Evolutionary conservation across 352 stramenopile genomes (phyloP), one percentile per base, ranked within the genome.

Genomic region (Pythium brachiatum): DNA sequence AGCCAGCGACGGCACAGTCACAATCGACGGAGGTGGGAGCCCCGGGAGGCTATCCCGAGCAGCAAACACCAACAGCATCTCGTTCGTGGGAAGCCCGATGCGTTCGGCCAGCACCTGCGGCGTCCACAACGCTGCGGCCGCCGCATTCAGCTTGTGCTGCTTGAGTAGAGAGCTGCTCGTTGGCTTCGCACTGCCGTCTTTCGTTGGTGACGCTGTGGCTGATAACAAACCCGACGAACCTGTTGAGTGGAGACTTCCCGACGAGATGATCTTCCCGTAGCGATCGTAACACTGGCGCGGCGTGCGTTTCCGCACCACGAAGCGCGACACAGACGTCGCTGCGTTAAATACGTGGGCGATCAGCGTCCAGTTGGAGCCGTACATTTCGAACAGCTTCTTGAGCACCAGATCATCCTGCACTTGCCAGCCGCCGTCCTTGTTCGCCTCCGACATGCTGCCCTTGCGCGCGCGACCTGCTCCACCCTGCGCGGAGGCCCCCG

Each of bases 301-400:
- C 20, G 86, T 88, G 7, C 84, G 79, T 57, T 89, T 90, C 48
- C 86, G 82, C 63, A 74, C 87, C 26, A 85, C 83, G 66, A 86
- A 92, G 1, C 81, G 75, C 31, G 82, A 92, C 21, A 93, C 78
- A 1, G 78, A 80, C 7, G 79, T 88, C 23, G 83, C 68, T 54
- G 81, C 78, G 51, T 93, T 93, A 48, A 94, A 81, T 34, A 93
- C 83, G 51, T 96, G 85, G 7, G 87, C 81, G 34, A 96, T 91
- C 13, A 96, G 74, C 48, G 83, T 92, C 87, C 87, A 96, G 48
- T 96, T 96, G 23, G 83, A 79, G 2, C 87, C 87, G 57, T 96
- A 96, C 25, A 92, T 67, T 56, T 94, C 85, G 44, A 92, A 90
- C 13, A 94, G 64, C 67, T 93, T 93, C 69, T 89, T 90, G 3